Evolutionary conservation across 1,284 basidiomycete species (phyloP), one percentile per base, ranked within the genome.

Genomic region (Phellinidium pouzarii): DNA sequence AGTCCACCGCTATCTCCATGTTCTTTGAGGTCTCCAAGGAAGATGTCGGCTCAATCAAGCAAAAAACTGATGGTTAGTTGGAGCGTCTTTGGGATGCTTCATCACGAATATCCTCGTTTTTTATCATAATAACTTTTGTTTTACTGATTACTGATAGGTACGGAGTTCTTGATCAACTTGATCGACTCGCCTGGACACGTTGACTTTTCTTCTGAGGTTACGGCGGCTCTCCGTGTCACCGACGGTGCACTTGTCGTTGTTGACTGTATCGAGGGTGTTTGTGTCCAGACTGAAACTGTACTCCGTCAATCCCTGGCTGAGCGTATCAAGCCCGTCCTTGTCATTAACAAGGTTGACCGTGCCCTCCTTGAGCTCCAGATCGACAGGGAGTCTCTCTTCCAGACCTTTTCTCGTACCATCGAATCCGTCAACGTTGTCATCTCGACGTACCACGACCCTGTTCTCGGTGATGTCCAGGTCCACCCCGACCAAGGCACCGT

Each of bases 291-390:
- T 68, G 96, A 99, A 79, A 99, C 96, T 44, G 96, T 99, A 59
- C 83, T 99, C 57, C 94, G 96, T 66, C 96, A 99, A 71, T 91
- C 96, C 56, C 83, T 99, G 52, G 84, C 85, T 56, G 96, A 99
- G 78, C 94, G 96, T 74, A 98, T 99, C 79, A 99, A 97, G 79
- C 96, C 96, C 64, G 95, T 99, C 66, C 86, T 98, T 66, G 87
- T 97, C 76, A 94, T 99, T 78, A 99, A 99, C 87, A 99, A 99
- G 82, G 94, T 99, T 67, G 96, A 99, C 76, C 95, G 96, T 71
- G 96, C 96, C 57, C 84, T 99, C 51, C 91, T 99, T 65, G 96
- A 99, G 76, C 85, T 99, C 57, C 96, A 99, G 75, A 91, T 98
- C 61, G 78, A 82, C 70, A 98, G 99, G 78, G 96, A 99, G 73